A percentile compares a stretch with the other conserved stretches of the same genome.
Evolutionary conservation across 1,284 basidiomycete species (phyloP).

Genomic region (Ustilago loliicola): DNA sequence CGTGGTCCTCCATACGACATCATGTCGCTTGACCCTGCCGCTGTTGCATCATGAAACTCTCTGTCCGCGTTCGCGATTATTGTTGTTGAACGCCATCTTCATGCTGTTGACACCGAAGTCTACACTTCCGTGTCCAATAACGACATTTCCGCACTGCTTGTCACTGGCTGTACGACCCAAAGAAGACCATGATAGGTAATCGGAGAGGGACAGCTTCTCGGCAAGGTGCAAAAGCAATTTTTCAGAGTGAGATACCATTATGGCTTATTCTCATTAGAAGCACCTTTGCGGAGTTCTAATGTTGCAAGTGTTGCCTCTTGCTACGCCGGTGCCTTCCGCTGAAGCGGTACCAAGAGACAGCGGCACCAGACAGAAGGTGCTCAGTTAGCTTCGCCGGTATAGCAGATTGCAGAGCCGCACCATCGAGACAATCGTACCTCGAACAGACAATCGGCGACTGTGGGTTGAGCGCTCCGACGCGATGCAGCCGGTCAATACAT

Average conservation of each 20-base stretch:
- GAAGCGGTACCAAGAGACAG: too few relatives aligned
- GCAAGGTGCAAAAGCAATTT: background rate
- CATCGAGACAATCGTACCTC: too few relatives aligned
- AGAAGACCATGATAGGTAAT: too few relatives aligned
- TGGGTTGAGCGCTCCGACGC: too few relatives aligned
- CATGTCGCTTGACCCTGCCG: conserved; percentile 1
- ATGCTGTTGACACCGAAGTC: background rate
- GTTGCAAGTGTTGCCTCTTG: background rate
- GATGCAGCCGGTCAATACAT: too few relatives aligned
- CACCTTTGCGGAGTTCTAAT: background rate
- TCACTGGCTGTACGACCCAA: too few relatives aligned
- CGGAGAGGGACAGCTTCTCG: background rate
- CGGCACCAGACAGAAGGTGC: too few relatives aligned
- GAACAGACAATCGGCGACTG: too few relatives aligned
- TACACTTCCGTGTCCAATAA: background rate
- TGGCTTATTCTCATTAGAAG: background rate
- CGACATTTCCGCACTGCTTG: background rate
- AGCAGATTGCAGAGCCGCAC: too few relatives aligned
- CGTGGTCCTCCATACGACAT: conserved; percentile 17
- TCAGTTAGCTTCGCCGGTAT: too few relatives aligned
- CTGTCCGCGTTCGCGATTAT: background rate
- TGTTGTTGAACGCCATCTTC: background rate
- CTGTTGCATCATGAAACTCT: background rate
- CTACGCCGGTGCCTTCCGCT: too few relatives aligned
- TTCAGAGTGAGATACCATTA: background rate